These are phyloP conservation scores for Xylariaceae sp. DNA, from an alignment of 2,329 filamentous ascomycete genomes.

Conservation along the genomic window DNA sequence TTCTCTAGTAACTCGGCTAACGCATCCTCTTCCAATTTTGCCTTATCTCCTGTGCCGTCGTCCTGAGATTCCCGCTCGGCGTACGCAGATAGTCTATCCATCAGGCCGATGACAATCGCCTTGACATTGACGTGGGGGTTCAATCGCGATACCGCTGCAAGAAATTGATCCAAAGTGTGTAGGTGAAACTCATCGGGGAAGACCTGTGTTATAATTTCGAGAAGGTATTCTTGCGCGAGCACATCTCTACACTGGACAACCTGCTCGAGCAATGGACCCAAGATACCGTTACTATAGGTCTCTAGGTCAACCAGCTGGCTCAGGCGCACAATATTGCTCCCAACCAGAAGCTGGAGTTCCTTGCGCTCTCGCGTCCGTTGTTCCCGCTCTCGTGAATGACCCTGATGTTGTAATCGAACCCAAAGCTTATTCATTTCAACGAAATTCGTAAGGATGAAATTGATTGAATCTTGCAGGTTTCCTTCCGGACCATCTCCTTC, in stretches of 20 bases:
- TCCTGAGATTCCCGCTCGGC: slow-evolving; percentile 81
- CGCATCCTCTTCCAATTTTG: slow-evolving; percentile 80
- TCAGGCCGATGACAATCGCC: slow-evolving; percentile 93
- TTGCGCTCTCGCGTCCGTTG: slow-evolving; percentile 90
- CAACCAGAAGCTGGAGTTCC: slow-evolving; percentile 91
- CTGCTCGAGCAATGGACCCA: slow-evolving; percentile 87
- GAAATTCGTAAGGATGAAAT: slow-evolving; percentile 96
- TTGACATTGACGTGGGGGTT: slow-evolving; percentile 98
- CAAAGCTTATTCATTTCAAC: slow-evolving; percentile 99
- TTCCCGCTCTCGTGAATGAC: slow-evolving; percentile 90
- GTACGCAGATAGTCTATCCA: slow-evolving; percentile 93
- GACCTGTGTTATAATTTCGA: slow-evolving; percentile 98
- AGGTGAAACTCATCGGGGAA: slow-evolving; percentile 98
- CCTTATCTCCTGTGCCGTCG: slow-evolving; percentile 65
- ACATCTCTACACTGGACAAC: slow-evolving; percentile 98
- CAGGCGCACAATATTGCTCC: slow-evolving; percentile 90
- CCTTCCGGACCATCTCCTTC: slow-evolving; percentile 88
- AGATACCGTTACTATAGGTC: slow-evolving; percentile 85
- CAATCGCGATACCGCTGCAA: slow-evolving; percentile 85
- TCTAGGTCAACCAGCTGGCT: slow-evolving; percentile 95
- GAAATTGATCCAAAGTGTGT: slow-evolving; percentile 91
- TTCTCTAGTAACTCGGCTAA: slow-evolving; percentile 74
- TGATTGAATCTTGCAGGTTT: slow-evolving; percentile 95
- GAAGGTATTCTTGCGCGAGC: slow-evolving; percentile 90
- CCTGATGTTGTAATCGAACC: slow-evolving; percentile 96